Conservation (phyloP, 192 early-diverging fungal genomes). For the Irineochytrium annulatum region DNA sequence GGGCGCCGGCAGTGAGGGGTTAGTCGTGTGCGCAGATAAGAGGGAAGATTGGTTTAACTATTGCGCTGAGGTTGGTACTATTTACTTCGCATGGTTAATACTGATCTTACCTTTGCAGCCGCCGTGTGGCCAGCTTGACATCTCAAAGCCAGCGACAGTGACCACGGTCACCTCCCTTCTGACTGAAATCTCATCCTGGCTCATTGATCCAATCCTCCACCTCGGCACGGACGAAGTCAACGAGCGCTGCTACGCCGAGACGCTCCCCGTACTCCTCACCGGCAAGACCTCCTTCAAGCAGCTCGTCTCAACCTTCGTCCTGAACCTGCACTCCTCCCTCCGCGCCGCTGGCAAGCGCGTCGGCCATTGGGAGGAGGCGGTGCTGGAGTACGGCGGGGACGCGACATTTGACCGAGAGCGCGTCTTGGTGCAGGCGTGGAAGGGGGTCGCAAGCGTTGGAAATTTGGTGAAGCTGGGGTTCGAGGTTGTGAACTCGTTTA, state of each 20-base stretch:
- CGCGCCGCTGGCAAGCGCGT: neutral
- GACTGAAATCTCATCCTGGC: constrained; percentile 59
- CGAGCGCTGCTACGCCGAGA: constrained; percentile 5
- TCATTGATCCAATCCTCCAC: constrained; percentile 70
- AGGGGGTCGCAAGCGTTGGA: neutral
- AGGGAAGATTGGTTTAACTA: neutral
- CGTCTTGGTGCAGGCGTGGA: constrained; percentile 17
- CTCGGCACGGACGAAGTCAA: constrained; percentile 50
- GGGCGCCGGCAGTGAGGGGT: neutral
- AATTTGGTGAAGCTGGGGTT: neutral
- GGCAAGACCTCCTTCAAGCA: neutral
- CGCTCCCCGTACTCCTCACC: neutral
- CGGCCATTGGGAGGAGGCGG: constrained; percentile 14
- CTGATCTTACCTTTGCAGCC: constrained; percentile 47
- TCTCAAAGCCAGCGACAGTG: constrained; percentile 52
- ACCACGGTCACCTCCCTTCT: constrained; percentile 60
- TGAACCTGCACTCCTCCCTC: neutral
- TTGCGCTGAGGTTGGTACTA: neutral
- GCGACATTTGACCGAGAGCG: neutral
- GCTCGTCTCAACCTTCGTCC: neutral
- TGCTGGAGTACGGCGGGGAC: constrained; percentile 1
- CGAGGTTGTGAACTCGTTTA: constrained; percentile 9
- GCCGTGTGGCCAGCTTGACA: constrained; percentile 74
- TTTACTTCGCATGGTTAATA: neutral
- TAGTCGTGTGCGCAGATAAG: neutral